Conservation (phyloP, 1,284 basidiomycete species). For the Boletus smithii region DNA sequence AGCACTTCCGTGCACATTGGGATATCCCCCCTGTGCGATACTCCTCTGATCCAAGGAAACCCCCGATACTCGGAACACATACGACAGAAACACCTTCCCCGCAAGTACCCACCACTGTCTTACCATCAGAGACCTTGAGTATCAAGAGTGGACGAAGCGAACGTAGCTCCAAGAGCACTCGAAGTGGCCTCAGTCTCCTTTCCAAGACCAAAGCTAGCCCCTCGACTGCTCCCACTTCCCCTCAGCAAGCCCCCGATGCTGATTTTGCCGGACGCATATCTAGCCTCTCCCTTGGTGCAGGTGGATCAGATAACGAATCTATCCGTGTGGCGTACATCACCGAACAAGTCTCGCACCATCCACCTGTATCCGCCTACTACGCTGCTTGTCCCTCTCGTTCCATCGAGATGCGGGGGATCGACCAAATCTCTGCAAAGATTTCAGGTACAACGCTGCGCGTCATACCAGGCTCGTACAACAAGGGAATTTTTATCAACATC, state of each 20-base stretch:
- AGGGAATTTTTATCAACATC: slow-evolving; percentile 83
- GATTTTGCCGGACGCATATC: slow-evolving; percentile 54
- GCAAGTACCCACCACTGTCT: slow-evolving; percentile 27
- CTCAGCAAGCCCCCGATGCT: slow-evolving; percentile 40
- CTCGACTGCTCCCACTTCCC: slow-evolving; percentile 57
- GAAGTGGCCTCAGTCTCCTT: slow-evolving; percentile 51
- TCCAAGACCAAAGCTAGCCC: slow-evolving; percentile 49
- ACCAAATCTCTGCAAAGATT: slow-evolving; percentile 92
- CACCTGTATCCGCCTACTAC: slow-evolving; percentile 88
- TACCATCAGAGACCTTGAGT: slow-evolving; percentile 49
- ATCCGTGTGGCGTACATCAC: slow-evolving; percentile 72
- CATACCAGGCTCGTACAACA: slow-evolving; percentile 77
- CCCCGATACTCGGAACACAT: slow-evolving; percentile 48
- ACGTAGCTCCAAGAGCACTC: slow-evolving; percentile 54
- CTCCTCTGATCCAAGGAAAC: slow-evolving; percentile 44
- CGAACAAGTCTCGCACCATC: slow-evolving; percentile 94
- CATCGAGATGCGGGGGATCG: slow-evolving; percentile 75
- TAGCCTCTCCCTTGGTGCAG: slow-evolving; percentile 51
- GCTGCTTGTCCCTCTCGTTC: slow-evolving; percentile 73
- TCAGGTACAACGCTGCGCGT: slow-evolving; percentile 84
- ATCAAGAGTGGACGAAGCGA: slow-evolving; percentile 46
- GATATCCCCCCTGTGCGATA: slow-evolving; percentile 64
- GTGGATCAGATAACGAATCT: slow-evolving; percentile 20
- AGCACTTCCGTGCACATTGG: slow-evolving; percentile 90
- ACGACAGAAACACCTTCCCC: slow-evolving; percentile 34